Evolutionary conservation across 305 asterid genomes (phyloP).

Genomic region (Fraxinus angustifolia): DNA sequence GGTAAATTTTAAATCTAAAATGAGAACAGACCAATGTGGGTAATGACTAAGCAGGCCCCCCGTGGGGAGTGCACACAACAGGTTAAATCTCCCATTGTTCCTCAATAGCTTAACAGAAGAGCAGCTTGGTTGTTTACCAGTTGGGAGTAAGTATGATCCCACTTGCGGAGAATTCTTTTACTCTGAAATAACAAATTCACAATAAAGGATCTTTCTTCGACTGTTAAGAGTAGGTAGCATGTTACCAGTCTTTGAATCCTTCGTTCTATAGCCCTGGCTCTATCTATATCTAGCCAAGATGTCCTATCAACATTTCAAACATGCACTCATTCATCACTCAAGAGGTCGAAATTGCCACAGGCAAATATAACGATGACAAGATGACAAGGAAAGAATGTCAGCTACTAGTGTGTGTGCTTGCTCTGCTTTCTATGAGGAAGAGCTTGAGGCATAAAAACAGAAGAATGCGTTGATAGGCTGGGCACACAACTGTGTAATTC

Average conservation of each 20-base stretch:
- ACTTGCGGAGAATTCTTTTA: not conserved
- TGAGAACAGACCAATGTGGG: not conserved
- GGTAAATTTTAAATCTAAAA: not conserved
- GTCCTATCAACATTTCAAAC: not conserved
- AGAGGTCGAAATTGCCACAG: not conserved
- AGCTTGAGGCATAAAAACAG: not conserved
- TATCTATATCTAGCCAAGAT: not conserved
- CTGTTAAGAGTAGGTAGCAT: not conserved
- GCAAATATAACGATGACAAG: not conserved
- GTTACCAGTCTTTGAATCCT: not conserved
- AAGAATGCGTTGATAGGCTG: not conserved
- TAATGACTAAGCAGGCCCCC: not conserved
- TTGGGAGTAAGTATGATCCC: not conserved
- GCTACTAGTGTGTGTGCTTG: not conserved
- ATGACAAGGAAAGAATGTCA: not conserved
- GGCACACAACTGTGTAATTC: not conserved
- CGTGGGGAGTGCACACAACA: not conserved
- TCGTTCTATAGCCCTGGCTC: not conserved
- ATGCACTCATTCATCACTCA: not conserved
- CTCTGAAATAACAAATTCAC: not conserved
- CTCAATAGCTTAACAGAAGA: not conserved
- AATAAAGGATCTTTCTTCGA: not conserved
- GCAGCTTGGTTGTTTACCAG: not conserved
- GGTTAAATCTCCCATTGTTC: not conserved
- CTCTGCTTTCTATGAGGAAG: not conserved